These are phyloP conservation scores for Austroboletus niveus DNA, from an alignment of 1,284 basidiomycete species.

Conservation along the genomic window DNA sequence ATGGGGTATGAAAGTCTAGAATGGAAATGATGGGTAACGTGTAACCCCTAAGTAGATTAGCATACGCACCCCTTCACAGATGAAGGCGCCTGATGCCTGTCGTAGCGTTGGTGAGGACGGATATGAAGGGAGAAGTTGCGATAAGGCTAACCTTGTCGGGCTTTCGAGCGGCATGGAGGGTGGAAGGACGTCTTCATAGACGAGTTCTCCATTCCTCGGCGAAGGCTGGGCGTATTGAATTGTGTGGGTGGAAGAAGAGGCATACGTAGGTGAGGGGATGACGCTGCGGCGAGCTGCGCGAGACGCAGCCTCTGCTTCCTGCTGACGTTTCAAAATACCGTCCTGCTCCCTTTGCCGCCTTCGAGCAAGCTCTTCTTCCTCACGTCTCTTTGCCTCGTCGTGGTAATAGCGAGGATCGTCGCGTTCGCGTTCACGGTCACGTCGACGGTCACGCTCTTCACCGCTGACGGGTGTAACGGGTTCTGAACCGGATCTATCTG, in stretches of 20 bases:
- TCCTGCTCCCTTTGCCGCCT: conserved; percentile 43
- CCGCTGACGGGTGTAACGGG: conserved; percentile 27
- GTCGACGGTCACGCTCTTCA: conserved; percentile 26
- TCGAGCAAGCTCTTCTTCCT: conserved; percentile 31
- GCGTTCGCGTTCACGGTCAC: conserved; percentile 25
- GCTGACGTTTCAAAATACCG: conserved; percentile 46
- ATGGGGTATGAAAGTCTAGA: conserved; percentile 35
- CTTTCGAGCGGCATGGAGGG: conserved; percentile 44
- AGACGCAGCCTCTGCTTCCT: conserved; percentile 37
- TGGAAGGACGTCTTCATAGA: conserved; percentile 27
- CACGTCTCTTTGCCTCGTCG: conserved; percentile 28
- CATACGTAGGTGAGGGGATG: conserved; percentile 22
- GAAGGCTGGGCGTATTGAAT: conserved; percentile 27
- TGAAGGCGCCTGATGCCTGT: conserved; percentile 18
- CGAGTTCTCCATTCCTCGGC: conserved; percentile 20
- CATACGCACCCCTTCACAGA: conserved; percentile 30
- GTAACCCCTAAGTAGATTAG: conserved; percentile 1
- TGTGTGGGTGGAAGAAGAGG: conserved; percentile 10
- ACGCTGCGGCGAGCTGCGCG: conserved; percentile 24
- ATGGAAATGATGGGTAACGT: conserved; percentile 15
- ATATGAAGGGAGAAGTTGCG: conserved; percentile 24
- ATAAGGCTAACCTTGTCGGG: conserved; percentile 39
- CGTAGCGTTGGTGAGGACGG: conserved; percentile 21
- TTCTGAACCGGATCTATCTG: conserved; percentile 26
- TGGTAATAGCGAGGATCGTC: conserved; percentile 21